Evolutionary conservation across 1,284 basidiomycete genomes (phyloP).

Genomic region (Calocybe gambosa): DNA sequence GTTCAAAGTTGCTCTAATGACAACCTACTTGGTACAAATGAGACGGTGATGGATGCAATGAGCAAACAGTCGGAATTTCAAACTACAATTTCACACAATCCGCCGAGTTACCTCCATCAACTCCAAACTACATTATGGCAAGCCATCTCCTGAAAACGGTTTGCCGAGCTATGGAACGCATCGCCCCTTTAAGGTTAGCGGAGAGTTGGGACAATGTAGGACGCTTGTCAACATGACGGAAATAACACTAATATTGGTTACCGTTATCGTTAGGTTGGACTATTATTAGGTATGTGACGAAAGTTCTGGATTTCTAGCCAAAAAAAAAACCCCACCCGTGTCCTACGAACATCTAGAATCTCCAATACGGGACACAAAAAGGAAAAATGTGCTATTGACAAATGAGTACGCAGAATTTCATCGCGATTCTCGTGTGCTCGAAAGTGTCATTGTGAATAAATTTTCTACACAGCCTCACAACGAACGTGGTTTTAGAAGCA

Average conservation of each 20-base stretch:
- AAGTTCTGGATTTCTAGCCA: constrained; percentile 1
- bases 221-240: constrained; percentile 3
- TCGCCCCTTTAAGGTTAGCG: constrained; percentile 81
- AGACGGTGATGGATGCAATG: no score
- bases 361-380: constrained; percentile 49
- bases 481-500: constrained; percentile 74
- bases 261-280: constrained; percentile 56
- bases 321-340: not conserved
- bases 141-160: constrained; percentile 42
- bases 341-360: constrained; percentile 49
- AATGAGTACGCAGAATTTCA: constrained; percentile 63
- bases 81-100: not conserved
- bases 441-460: not conserved
- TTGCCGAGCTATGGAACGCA: constrained; percentile 65
- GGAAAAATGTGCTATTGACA: constrained; percentile 72
- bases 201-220: constrained; percentile 90
- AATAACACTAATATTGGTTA: not conserved
- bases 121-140: constrained; percentile 19
- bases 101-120: not conserved
- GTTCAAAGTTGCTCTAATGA: no score
- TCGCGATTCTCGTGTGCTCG: constrained; percentile 1
- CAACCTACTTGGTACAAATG: no score
- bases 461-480: constrained; percentile 55
- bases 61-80: not conserved
- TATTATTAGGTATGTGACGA: constrained; percentile 60